Evolutionary conservation across 352 stramenopile genomes (phyloP).

Genomic region (Phytophthora parvispora): DNA sequence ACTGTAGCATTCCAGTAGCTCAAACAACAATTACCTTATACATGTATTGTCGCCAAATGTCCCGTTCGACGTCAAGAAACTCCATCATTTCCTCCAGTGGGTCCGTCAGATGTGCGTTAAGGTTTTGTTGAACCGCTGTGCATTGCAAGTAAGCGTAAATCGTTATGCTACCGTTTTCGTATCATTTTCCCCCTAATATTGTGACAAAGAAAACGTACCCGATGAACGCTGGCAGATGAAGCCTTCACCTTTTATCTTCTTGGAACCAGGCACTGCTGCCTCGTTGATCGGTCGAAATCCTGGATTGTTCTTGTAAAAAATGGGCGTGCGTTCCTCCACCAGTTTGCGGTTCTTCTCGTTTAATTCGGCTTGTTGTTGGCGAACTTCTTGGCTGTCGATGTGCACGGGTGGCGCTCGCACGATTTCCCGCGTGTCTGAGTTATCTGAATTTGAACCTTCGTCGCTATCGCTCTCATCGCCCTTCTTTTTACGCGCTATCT

Average conservation of each 20-base stretch:
- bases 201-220: conserved; percentile 51
- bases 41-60: conserved; percentile 85
- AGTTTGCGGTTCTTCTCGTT: conserved; percentile 60
- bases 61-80: conserved; percentile 79
- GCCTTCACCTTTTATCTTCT: conserved; percentile 54
- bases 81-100: conserved; percentile 86
- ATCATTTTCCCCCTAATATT: too few relatives aligned
- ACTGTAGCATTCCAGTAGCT: too few relatives aligned
- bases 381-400: conserved; percentile 46
- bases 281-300: conserved; percentile 62
- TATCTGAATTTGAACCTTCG: conserved; percentile 63
- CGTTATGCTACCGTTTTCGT: neutral
- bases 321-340: conserved; percentile 62
- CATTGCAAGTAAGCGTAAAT: neutral
- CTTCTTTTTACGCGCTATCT: conserved; percentile 16
- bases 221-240: conserved; percentile 85
- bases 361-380: conserved; percentile 55
- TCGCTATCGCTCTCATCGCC: conserved; percentile 42
- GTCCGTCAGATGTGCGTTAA: conserved; percentile 83
- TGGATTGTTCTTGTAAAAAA: conserved; percentile 86
- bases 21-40: conserved; percentile 65
- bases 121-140: conserved; percentile 71
- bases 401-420: conserved; percentile 43
- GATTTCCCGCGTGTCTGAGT: conserved; percentile 48
- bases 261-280: conserved; percentile 27